Base-by-base conservation (phyloP, 768 basidiomycete genomes). In the Neoboletus magnificus region DNA sequence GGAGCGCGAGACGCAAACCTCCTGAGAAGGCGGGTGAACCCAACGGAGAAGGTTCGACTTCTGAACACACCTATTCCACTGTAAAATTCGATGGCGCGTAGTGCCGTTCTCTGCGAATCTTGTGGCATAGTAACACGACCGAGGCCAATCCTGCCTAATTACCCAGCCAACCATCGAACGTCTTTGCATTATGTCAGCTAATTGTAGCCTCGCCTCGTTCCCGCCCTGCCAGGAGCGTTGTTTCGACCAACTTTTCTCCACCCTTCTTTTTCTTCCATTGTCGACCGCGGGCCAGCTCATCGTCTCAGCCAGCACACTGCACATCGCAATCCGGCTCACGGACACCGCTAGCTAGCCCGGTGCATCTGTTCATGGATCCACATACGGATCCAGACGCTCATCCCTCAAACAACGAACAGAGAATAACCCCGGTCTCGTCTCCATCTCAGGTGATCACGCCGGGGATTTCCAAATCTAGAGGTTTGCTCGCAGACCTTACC, bases 1-100 rank as follows among this genome's bases (percentile, higher is more conserved):
- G 63, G 18, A 92, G 75, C 7, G 89, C 89, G 25, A 81, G 74
- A 73, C 89, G 86, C 6, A 92, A 74, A 8, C 90, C 90, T 25
- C 89, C 90, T 91, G 47, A 16, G 50, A 47, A 39, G 41, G 11
- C 43, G 51, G 46, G 48, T 61, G 40, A 53, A 54, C 3, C 6
- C 20, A 43, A 35, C 22, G 8, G 16, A 46, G 44, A 49, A 49
- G 22, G 27, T 40, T 46, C n/a, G 55, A 50, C n/a, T 48, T 48
- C 53, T 5, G 18, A 16, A 36, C 56, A 18, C 10, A 86, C 90
- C 90, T 62, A 92, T 91, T 33, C 91, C 91, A 50, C 83, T 82
- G 71, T 89, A 92, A 64, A 92, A 92, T 70, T 93, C 89, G 54
- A 70, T 50, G n/a, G 66, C 69, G 13, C 62, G 60, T 12, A 70